A percentile compares a stretch with the other conserved stretches of the same genome.
These are phyloP conservation scores for Hypoxylon sp. DNA, from an alignment of 2,329 filamentous ascomycete species.

Conservation along the genomic window DNA sequence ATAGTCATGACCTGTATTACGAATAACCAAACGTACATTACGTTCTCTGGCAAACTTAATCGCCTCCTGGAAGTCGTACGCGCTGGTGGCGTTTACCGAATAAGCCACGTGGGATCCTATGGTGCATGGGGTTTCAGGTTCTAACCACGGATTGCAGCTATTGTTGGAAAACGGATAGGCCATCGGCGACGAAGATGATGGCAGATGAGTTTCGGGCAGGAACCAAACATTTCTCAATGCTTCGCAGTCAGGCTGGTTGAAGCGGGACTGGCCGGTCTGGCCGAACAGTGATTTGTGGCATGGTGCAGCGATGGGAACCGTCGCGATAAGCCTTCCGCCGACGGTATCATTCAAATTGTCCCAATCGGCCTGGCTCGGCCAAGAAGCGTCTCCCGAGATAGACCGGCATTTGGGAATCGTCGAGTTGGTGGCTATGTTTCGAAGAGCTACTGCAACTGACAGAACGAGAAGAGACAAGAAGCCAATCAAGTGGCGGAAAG, in stretches of 20 bases:
- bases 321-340: background rate
- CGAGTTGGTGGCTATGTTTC: too few species aligned
- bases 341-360: slow-evolving; percentile 1
- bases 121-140: background rate
- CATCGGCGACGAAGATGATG: slow-evolving; percentile 3
- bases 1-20: background rate
- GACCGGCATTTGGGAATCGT: too few species aligned
- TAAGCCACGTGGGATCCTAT: background rate
- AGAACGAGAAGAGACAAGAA: too few species aligned
- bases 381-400: background rate
- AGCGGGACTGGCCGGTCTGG: background rate
- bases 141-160: slow-evolving; percentile 9
- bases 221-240: background rate
- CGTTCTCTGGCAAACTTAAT: background rate
- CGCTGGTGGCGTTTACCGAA: background rate
- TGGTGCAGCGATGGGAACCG: slow-evolving; percentile 11
- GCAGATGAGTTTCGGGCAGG: background rate
- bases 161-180: slow-evolving; percentile 6
- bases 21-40: background rate
- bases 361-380: background rate
- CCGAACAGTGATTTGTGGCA: slow-evolving; percentile 1
- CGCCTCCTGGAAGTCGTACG: background rate
- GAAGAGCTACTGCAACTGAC: too few species aligned
- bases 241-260: background rate
- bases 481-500: too few species aligned